Base-by-base conservation (phyloP, 768 basidiomycete genomes). In the Holtermanniella nyarrowii region DNA sequence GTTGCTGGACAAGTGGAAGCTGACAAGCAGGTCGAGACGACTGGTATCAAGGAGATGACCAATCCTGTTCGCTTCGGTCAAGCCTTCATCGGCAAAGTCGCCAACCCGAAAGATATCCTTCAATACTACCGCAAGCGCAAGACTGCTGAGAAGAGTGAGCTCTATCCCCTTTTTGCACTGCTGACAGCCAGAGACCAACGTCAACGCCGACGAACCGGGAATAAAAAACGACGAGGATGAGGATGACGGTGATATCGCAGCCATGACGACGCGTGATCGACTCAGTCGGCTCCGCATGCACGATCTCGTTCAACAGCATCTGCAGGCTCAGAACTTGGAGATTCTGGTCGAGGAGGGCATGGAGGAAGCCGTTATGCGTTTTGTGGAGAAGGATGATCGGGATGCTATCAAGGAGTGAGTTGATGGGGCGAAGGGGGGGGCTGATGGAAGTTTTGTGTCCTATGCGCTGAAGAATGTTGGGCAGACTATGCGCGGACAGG, bases 51-150 rank as follows among this genome's bases (percentile, higher is more conserved):
- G 51, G 86, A 88, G 61, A 88, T 88, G 74, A 88, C 86, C 49
- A 99, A 99, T 69, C 91, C 93, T 21, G 84, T 93, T 47, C 84
- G 95, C 10, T 95, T 99, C 68, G 93, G 95, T 1, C 90, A 93
- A 68, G 87, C 93, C 68, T 96, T 96, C 70, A 80, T 83, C 58
- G 88, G 87, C 1, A 79, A 79, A 20, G 79, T 97, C 27, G 95
- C 95, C 11, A 99, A 99, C 66, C 93, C 95, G 14, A 80, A 88
- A 23, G 93, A 97, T 66, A 80, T 95, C 21, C 79, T 99, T 24
- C 79, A 87, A 27, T 97, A 95, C 74, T 83, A 88, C 68, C 83
- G 88, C 20, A 77, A 84, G 40, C 88, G 87, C 72, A 83, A 82
- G 61, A 58, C 76, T 23, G 74, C 77, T 0, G 76, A 51, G 48